These are phyloP conservation scores for Candida insectorum DNA, from an alignment of 805 yeast species.

Conservation along the genomic window DNA sequence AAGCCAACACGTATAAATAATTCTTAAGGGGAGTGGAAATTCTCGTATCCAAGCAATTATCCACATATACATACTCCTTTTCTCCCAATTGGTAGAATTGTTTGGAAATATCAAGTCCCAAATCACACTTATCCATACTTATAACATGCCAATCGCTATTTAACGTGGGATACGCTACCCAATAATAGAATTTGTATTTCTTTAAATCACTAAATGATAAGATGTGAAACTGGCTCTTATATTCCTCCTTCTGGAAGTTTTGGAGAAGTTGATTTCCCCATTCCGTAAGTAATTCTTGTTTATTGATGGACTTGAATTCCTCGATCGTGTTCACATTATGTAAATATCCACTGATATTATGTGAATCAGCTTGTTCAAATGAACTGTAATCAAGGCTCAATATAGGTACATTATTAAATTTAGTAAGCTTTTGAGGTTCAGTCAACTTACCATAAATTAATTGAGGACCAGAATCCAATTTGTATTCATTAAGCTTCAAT, in stretches of 20 bases:
- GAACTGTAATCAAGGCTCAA: slow-evolving; percentile 29
- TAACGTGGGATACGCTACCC: slow-evolving; percentile 80
- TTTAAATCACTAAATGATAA: slow-evolving; percentile 85
- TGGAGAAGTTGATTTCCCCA: slow-evolving; percentile 29
- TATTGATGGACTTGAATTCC: slow-evolving; percentile 71
- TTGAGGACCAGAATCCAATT: slow-evolving; percentile 51
- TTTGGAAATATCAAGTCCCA: slow-evolving; percentile 1
- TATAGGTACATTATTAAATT: slow-evolving; percentile 32
- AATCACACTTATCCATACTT: background rate
- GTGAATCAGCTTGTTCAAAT: slow-evolving; percentile 20
- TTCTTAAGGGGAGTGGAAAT: slow-evolving; percentile 61
- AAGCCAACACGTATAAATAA: slow-evolving; percentile 46
- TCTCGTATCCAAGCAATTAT: slow-evolving; percentile 23
- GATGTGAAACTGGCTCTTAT: slow-evolving; percentile 30
- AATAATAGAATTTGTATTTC: slow-evolving; percentile 81
- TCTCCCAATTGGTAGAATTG: slow-evolving; percentile 5
- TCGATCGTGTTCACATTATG: slow-evolving; percentile 79
- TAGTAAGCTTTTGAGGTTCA: slow-evolving; percentile 30
- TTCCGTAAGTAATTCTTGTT: slow-evolving; percentile 49
- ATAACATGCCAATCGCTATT: slow-evolving; percentile 6
- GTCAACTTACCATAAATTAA: slow-evolving; percentile 43
- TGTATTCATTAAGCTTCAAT: slow-evolving; percentile 69
- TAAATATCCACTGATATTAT: slow-evolving; percentile 29
- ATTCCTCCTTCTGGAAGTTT: slow-evolving; percentile 29
- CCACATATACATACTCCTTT: slow-evolving; percentile 22